These are phyloP conservation scores for Gnetum montanum DNA, from an alignment of 75 land plant species.

Conservation along the genomic window DNA sequence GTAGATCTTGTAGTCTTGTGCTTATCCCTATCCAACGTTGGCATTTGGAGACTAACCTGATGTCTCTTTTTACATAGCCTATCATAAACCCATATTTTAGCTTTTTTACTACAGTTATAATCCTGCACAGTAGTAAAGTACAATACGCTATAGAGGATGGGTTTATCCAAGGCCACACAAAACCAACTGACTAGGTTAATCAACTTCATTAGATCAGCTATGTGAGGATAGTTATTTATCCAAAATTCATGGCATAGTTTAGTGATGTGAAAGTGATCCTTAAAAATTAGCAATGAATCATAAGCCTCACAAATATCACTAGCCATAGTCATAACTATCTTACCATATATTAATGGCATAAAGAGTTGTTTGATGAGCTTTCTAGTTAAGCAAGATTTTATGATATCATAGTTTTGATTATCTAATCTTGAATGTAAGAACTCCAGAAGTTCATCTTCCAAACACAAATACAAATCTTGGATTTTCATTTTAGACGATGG, in stretches of 20 bases:
- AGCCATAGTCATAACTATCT: neutral
- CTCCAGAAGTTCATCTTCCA: neutral
- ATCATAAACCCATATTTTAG: neutral
- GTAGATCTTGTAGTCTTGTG: neutral
- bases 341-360: conserved; percentile 1
- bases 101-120: neutral
- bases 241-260: neutral
- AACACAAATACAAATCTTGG: neutral
- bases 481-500: neutral
- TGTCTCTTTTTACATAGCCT: neutral
- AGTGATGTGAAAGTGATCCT: neutral
- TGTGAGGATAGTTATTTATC: neutral
- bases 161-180: neutral
- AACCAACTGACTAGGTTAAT: neutral
- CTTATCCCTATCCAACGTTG: neutral
- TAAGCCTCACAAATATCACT: neutral
- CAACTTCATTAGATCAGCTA: conserved; percentile 2
- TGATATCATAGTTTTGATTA: neutral
- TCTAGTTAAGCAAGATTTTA: neutral
- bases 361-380: conserved; percentile 1
- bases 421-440: neutral
- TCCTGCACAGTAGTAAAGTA: conserved; percentile 1
- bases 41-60: neutral
- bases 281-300: neutral
- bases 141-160: neutral